phyloP scores from a whole-genome alignment of 495 filamentous ascomycete species.

The Talaromyces wortmannii region DNA sequence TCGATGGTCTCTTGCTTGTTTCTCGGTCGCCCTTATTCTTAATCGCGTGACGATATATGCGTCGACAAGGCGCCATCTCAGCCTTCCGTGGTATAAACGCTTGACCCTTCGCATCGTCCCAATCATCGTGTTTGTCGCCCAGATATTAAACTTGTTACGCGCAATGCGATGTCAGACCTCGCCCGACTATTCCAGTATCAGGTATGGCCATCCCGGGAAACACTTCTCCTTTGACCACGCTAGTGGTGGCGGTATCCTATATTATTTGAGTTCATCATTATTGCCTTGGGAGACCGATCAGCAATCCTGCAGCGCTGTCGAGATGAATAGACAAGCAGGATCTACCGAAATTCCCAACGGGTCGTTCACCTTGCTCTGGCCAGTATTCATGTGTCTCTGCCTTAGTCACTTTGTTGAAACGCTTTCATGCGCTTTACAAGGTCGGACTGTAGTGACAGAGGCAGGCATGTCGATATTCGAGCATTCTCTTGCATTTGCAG shows the following conservation, averaged over 20 bases:
- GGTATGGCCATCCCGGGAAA: slow-evolving; percentile 66
- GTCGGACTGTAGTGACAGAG: slow-evolving; percentile 70
- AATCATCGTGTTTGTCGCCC: slow-evolving; percentile 64
- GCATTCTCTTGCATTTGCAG: slow-evolving; percentile 91
- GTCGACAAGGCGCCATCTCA: slow-evolving; percentile 70
- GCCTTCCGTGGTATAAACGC: slow-evolving; percentile 63
- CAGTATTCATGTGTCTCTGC: slow-evolving; percentile 75
- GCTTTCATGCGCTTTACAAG: slow-evolving; percentile 80
- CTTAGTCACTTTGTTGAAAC: slow-evolving; percentile 85
- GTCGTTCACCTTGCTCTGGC: slow-evolving; percentile 81
- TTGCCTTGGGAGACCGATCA: slow-evolving; percentile 62
- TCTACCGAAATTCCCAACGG: slow-evolving; percentile 50
- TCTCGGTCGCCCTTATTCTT: slow-evolving; percentile 75
- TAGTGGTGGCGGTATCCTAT: slow-evolving; percentile 59
- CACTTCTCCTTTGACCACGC: slow-evolving; percentile 66
- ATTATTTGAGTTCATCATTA: slow-evolving; percentile 58
- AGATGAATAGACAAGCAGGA: slow-evolving; percentile 53
- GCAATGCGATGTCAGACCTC: slow-evolving; percentile 92
- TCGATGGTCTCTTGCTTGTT: slow-evolving; percentile 85
- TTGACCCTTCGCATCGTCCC: slow-evolving; percentile 67
- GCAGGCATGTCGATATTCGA: slow-evolving; percentile 97
- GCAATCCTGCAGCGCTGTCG: slow-evolving; percentile 62
- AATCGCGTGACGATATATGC: slow-evolving; percentile 93
- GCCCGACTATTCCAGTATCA: slow-evolving; percentile 61
- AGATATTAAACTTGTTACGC: slow-evolving; percentile 64